Evolutionary conservation across 495 filamentous ascomycete genomes (phyloP), one percentile per base, ranked within the genome.

Genomic region (Annulohypoxylon stygium): DNA sequence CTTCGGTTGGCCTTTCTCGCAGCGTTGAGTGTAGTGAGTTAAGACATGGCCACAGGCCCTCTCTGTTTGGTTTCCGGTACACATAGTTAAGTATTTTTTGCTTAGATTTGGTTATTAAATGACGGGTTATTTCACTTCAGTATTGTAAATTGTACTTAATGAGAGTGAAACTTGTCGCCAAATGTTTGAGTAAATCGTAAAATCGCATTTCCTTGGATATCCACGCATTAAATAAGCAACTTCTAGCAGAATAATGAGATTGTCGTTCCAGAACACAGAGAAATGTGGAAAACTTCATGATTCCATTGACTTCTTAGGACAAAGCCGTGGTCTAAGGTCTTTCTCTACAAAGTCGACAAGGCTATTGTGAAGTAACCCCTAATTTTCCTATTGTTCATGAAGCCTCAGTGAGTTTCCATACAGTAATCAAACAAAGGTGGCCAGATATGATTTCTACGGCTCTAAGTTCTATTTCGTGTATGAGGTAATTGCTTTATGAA

Each of bases 11-110:
- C 59, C 61, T n/a, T 23, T 30, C 1, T n/a, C 25, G 63, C 77
- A 79, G 39, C 33, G 48, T 43, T 20, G 26, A 4, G 58, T 62
- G 65, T 72, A 70, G 61, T 76, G 61, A 18, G 62, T 69, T 12
- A 79, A 67, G 16, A 63, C 14, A 43, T 78, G 75, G 0, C 70
- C 70, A 41, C 77, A 79, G 48, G 61, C 51, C 57, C 76, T 75
- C 20, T 69, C 36, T 9, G 69, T 75, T 37, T 70, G 53, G 1
- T 23, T 70, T 25, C 70, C 77, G 7, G 12, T 60, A 34, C 77
- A 79, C 77, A 78, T 79, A 11, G 23, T 75, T 11, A 18, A 18
- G 69, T 25, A 12, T 2, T n/a, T 37, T 37, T 4, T 33, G 34
- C 0, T 59, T 16, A 16, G 16, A 3, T 55, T 8, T 34, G 6